These are phyloP conservation scores for Naematelia encephala DNA, from an alignment of 768 basidiomycete genomes.

Conservation along the genomic window DNA sequence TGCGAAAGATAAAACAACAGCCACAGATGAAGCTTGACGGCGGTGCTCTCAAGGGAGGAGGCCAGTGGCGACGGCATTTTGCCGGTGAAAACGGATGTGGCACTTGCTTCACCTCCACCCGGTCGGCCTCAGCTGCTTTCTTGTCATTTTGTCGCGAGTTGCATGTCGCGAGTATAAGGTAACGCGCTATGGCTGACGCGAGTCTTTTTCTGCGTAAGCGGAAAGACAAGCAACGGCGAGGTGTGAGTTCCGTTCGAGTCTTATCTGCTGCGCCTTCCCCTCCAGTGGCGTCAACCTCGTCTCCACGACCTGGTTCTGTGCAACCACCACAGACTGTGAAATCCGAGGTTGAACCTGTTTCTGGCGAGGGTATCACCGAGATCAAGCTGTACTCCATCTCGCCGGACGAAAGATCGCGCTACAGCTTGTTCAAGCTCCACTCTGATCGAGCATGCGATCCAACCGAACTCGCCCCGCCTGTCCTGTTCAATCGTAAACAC, in stretches of 20 bases:
- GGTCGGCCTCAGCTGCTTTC: not conserved
- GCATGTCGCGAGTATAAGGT: too few species aligned
- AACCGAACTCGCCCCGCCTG: slow-evolving; percentile 14
- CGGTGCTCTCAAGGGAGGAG: not conserved
- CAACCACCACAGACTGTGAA: slow-evolving; percentile 7
- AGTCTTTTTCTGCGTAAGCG: slow-evolving; percentile 39
- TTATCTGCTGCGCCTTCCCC: slow-evolving; percentile 5
- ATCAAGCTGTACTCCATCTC: slow-evolving; percentile 39
- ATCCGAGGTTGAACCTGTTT: slow-evolving; percentile 7
- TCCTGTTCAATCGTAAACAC: slow-evolving; percentile 38
- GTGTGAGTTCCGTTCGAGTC: not conserved
- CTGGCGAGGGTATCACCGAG: slow-evolving; percentile 14
- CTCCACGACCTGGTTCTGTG: not conserved
- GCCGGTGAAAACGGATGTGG: not conserved
- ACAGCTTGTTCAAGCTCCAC: slow-evolving; percentile 39
- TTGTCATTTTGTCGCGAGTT: not conserved
- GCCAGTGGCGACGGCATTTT: not conserved
- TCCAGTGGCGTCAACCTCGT: not conserved
- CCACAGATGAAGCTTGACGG: slow-evolving; percentile 4
- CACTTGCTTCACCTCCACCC: not conserved
- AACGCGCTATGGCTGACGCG: slow-evolving; percentile 29
- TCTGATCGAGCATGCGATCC: slow-evolving; percentile 27
- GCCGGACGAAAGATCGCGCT: slow-evolving; percentile 16
- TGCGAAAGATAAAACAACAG: not conserved
- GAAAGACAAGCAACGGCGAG: slow-evolving; percentile 31